phyloP scores from a whole-genome alignment of 1,284 basidiomycete species.

The Rhodotorula sp. region DNA sequence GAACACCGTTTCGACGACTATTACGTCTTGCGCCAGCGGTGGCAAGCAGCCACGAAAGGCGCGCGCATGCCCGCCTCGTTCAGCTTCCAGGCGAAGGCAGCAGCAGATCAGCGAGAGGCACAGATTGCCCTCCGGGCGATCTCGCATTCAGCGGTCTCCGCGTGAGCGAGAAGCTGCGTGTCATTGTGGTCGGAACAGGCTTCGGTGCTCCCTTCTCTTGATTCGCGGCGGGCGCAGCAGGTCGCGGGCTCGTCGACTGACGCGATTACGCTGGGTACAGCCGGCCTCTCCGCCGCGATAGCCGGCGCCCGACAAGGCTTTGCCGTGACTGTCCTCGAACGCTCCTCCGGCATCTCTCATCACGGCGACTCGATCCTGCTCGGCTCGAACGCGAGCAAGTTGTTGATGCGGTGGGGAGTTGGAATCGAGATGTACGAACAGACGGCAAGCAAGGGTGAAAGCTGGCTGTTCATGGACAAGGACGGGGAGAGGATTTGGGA shows the following conservation, averaged over 20 bases:
- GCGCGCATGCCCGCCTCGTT: not conserved
- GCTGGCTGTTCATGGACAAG: conserved; percentile 21
- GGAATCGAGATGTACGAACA: conserved; percentile 18
- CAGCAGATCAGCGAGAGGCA: not conserved
- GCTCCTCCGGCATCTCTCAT: conserved; percentile 6
- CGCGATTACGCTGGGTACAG: not conserved
- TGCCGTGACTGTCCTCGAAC: conserved; percentile 29
- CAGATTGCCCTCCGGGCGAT: not conserved
- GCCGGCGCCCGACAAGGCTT: conserved; percentile 33
- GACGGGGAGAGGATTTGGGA: not conserved
- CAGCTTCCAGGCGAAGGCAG: not conserved
- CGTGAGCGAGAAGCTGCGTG: not conserved
- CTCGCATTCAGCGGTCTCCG: conserved; percentile 2
- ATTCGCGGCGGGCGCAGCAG: not conserved
- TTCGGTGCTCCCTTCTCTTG: conserved; percentile 9
- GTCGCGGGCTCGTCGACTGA: conserved; percentile 4
- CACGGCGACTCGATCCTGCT: conserved; percentile 31
- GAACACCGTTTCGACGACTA: not conserved
- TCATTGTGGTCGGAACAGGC: conserved; percentile 22
- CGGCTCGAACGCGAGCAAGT: conserved; percentile 13
- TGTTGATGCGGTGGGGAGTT: conserved; percentile 26
- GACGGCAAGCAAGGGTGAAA: conserved; percentile 4
- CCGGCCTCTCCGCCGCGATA: conserved; percentile 26
- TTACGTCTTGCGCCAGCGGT: not conserved
- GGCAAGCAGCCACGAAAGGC: not conserved